These are phyloP conservation scores for Sclerotinia sclerotiorum DNA, from an alignment of 2,329 filamentous ascomycete genomes.

Conservation along the genomic window DNA sequence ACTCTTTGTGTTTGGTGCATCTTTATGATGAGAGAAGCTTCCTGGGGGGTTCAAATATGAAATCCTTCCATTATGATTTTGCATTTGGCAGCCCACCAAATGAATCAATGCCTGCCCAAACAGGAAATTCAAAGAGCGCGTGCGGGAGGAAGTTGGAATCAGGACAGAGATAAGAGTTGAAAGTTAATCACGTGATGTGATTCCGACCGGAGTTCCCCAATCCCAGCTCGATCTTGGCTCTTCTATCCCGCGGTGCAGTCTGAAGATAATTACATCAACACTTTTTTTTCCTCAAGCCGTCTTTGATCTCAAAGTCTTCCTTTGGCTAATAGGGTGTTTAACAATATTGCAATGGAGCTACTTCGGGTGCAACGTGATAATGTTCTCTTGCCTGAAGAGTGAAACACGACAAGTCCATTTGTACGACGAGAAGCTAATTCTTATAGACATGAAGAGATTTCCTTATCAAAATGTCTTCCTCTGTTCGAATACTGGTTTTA, in stretches of 20 bases:
- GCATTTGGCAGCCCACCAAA: background rate
- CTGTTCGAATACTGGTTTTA: background rate
- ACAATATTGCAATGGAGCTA: background rate
- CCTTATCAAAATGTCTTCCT: constrained; percentile 13
- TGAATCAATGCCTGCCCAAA: background rate
- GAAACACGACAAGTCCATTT: constrained; percentile 16
- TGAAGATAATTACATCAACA: background rate
- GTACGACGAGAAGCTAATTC: constrained; percentile 3
- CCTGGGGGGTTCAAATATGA: background rate
- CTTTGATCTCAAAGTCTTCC: background rate
- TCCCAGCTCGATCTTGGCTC: background rate
- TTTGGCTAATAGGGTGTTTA: background rate
- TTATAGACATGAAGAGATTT: background rate
- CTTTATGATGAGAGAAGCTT: background rate
- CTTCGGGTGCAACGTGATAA: constrained; percentile 3
- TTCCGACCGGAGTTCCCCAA: background rate
- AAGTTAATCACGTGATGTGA: background rate
- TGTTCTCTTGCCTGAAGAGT: background rate
- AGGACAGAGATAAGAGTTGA: background rate
- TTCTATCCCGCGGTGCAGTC: background rate
- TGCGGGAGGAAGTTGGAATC: background rate
- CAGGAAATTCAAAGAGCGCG: background rate
- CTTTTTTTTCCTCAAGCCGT: background rate
- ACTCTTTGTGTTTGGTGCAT: background rate
- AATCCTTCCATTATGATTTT: background rate